Evolutionary conservation across 805 yeast genomes (phyloP), one percentile per base, ranked within the genome.

Genomic region (Wickerhamiella siamensis): DNA sequence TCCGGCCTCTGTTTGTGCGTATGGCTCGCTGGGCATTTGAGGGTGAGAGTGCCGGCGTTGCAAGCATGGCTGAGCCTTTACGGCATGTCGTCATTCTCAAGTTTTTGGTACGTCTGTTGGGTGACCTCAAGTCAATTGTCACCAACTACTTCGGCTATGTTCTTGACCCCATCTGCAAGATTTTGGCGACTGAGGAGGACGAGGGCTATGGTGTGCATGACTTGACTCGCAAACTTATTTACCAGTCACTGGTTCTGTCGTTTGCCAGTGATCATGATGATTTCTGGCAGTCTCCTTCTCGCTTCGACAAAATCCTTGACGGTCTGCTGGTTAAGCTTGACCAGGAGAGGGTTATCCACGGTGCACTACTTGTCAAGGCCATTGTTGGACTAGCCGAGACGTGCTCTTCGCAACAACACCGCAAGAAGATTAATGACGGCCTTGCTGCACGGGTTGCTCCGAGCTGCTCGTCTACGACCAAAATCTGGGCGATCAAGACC

Each of bases 261-360:
- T 86, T 91, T 66, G 82, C 78, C 54, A 79, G 77, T 55, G 96
- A 88, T 56, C 83, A 79, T 55, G 94, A 82, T 52, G 98, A 91
- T 54, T 91, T 83, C 64, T 91, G 99, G 99, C 79, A 81, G 44
- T 75, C 84, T 36, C 79, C 79, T 40, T 74, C 84, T 20, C 74
- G 98, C 57, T 91, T 84, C 57, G 93, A 81, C 32, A 62, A 74
- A 40, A 70, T 86, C 20, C 70, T 78, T 14, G 68, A 61, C 31
- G 71, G 80, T 3, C 67, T 91, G 47, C 64, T 81, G 44, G 63
- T 62, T 19, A 95, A 86, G 64, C 65, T 87, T 48, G 53, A 63
- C 5, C 41, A 33, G 6, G 73, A 70, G 52, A 94, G 83, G 51
- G 78, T 75, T 49, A 61, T 73, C 12, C 74, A 83, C 52, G 94